A percentile compares a stretch with the other conserved stretches of the same genome.
Evolutionary conservation across 106 monocot genomes (phyloP).

Genomic region (Acorus gramineus): DNA sequence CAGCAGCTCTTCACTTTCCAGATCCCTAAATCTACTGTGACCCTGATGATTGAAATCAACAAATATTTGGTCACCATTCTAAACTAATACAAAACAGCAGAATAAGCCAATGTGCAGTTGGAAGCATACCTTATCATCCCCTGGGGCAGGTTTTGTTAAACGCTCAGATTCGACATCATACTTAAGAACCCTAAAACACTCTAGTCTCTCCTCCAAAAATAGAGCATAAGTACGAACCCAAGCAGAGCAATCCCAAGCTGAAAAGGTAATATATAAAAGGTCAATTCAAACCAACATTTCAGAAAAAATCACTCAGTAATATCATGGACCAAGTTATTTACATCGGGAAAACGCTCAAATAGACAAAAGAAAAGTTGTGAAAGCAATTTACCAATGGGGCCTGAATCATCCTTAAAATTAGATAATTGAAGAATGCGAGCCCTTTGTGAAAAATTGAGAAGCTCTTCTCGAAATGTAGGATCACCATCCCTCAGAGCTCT

Average conservation of each 20-base stretch:
- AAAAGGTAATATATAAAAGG: not conserved
- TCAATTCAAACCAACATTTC: too few relatives aligned
- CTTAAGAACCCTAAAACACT: slow-evolving; percentile 82
- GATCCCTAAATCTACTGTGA: slow-evolving; percentile 57
- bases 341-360: too few relatives aligned
- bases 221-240: slow-evolving; percentile 94
- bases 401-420: slow-evolving; percentile 91
- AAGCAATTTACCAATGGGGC: slow-evolving; percentile 54
- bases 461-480: slow-evolving; percentile 87
- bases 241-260: slow-evolving; percentile 99
- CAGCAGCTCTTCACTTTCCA: slow-evolving; percentile 53
- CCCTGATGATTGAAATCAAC: slow-evolving; percentile 28
- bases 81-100: not conserved
- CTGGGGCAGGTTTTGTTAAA: slow-evolving; percentile 40
- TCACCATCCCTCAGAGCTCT: slow-evolving; percentile 88
- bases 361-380: not conserved
- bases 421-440: slow-evolving; percentile 66
- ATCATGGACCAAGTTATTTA: too few relatives aligned
- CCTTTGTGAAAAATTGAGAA: slow-evolving; percentile 68
- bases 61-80: not conserved
- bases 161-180: slow-evolving; percentile 92
- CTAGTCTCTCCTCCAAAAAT: slow-evolving; percentile 93
- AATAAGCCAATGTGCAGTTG: not conserved
- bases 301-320: too few relatives aligned
- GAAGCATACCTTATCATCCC: slow-evolving; percentile 49